Evolutionary conservation across 106 monocot species (phyloP).

Genomic region (Allium cepa): DNA sequence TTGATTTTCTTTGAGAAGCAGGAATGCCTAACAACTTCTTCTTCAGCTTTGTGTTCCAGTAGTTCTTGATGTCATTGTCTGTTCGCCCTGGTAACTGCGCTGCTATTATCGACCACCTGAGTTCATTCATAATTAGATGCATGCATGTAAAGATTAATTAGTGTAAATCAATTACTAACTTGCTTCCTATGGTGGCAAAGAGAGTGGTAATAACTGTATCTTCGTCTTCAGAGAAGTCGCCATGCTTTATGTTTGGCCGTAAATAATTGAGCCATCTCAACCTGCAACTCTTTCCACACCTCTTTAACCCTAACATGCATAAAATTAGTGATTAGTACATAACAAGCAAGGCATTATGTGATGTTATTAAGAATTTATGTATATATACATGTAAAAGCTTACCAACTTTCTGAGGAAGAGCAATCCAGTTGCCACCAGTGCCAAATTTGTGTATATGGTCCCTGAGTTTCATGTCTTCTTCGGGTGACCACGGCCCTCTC

Average conservation of each 20-base stretch:
- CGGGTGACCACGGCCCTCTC: slow-evolving; percentile 81
- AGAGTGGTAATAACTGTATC: slow-evolving; percentile 32
- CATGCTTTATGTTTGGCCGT: slow-evolving; percentile 41
- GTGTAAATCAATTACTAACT: background rate
- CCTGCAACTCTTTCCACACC: slow-evolving; percentile 75
- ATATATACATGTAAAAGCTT: too few species aligned
- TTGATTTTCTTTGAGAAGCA: slow-evolving; percentile 13
- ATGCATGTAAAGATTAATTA: too few species aligned
- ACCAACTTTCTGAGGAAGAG: slow-evolving; percentile 93
- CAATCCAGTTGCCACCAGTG: slow-evolving; percentile 98
- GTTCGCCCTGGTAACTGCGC: slow-evolving; percentile 33
- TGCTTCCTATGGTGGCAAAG: slow-evolving; percentile 37
- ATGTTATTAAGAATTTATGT: too few species aligned
- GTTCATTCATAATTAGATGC: background rate
- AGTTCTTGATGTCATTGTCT: slow-evolving; percentile 41
- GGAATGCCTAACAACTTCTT: slow-evolving; percentile 32
- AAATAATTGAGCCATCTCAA: slow-evolving; percentile 48
- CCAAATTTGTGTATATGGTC: slow-evolving; percentile 80
- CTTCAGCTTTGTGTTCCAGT: slow-evolving; percentile 48
- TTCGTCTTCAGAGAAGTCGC: slow-evolving; percentile 33
- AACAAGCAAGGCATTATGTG: too few species aligned
- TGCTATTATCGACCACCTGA: slow-evolving; percentile 37
- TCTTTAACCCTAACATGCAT: slow-evolving; percentile 38
- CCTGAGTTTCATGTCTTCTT: slow-evolving; percentile 84
- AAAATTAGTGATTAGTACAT: too few species aligned